phyloP scores from a whole-genome alignment of 2,329 filamentous ascomycete genomes.

The Elsinoe australis region DNA sequence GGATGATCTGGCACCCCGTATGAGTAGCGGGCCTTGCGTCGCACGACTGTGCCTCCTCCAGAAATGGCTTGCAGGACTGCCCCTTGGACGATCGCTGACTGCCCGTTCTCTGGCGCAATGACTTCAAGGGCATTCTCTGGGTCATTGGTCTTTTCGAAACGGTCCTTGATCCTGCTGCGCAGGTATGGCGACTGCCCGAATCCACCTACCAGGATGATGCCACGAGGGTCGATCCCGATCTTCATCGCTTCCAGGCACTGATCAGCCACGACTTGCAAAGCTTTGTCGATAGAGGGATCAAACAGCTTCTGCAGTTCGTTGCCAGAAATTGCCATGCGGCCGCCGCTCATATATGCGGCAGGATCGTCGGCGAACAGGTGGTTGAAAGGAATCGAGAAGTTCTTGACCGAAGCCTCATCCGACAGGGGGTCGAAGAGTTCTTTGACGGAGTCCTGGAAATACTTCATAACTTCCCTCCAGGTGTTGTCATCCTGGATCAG shows the following conservation, averaged over 20 bases:
- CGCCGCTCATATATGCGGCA: conserved; percentile 64
- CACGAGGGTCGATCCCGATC: conserved; percentile 40
- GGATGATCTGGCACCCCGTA: neutral
- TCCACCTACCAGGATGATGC: conserved; percentile 74
- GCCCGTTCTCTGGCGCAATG: conserved; percentile 66
- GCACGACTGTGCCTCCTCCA: conserved; percentile 44
- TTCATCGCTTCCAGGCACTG: conserved; percentile 37
- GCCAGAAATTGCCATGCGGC: conserved; percentile 66
- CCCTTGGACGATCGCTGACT: conserved; percentile 70
- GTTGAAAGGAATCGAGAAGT: conserved; percentile 71
- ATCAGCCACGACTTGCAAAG: conserved; percentile 36
- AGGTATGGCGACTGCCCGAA: conserved; percentile 68
- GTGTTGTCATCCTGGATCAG: conserved; percentile 69
- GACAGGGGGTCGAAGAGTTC: conserved; percentile 62
- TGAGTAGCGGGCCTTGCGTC: conserved; percentile 15
- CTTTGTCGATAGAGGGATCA: conserved; percentile 57
- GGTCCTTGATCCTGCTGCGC: conserved; percentile 54
- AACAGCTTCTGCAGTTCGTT: conserved; percentile 56
- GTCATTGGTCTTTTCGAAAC: conserved; percentile 45
- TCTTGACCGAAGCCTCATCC: conserved; percentile 56
- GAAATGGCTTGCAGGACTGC: conserved; percentile 68
- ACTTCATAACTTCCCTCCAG: conserved; percentile 64
- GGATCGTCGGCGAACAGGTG: conserved; percentile 64
- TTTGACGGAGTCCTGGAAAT: conserved; percentile 81
- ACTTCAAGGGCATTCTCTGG: conserved; percentile 49